phyloP scores from a whole-genome alignment of 768 basidiomycete species.

The Serendipita sp. region DNA sequence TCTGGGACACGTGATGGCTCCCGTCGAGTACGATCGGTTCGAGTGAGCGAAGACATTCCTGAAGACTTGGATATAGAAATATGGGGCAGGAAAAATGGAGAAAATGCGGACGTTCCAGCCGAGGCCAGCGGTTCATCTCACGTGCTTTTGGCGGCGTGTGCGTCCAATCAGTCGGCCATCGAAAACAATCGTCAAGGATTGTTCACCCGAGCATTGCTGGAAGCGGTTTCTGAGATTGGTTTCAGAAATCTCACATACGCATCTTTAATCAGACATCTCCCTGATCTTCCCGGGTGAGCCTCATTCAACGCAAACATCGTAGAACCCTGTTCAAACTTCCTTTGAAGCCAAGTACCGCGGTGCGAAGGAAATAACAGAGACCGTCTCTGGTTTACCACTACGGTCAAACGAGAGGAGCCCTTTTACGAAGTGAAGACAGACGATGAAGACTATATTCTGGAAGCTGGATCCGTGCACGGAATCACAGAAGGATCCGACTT shows the following conservation, averaged over 20 bases:
- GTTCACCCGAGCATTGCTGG: slow-evolving; percentile 41
- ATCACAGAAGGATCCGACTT: slow-evolving; percentile 46
- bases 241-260: slow-evolving; percentile 38
- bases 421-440: slow-evolving; percentile 18
- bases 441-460: slow-evolving; percentile 30
- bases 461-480: slow-evolving; percentile 45
- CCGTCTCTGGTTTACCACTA: slow-evolving; percentile 35
- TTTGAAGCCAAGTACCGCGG: slow-evolving; percentile 30
- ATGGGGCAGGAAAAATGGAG: slow-evolving; percentile 38
- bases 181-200: slow-evolving; percentile 48
- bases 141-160: slow-evolving; percentile 40
- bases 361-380: slow-evolving; percentile 34
- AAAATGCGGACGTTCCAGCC: slow-evolving; percentile 18
- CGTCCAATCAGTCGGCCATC: slow-evolving; percentile 34
- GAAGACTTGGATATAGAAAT: slow-evolving; percentile 32
- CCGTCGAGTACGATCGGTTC: background rate
- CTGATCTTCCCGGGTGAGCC: background rate
- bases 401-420: slow-evolving; percentile 37
- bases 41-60: slow-evolving; percentile 8
- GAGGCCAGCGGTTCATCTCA: slow-evolving; percentile 21
- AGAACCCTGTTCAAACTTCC: slow-evolving; percentile 13
- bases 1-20: slow-evolving; percentile 19
- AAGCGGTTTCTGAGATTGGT: slow-evolving; percentile 27
- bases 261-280: slow-evolving; percentile 22
- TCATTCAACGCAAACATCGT: background rate